Percentiles rank a stretch among this genome's conserved stretches.
Conservation (phyloP, 148 eudicot species). For the Simmondsia chinensis region DNA sequence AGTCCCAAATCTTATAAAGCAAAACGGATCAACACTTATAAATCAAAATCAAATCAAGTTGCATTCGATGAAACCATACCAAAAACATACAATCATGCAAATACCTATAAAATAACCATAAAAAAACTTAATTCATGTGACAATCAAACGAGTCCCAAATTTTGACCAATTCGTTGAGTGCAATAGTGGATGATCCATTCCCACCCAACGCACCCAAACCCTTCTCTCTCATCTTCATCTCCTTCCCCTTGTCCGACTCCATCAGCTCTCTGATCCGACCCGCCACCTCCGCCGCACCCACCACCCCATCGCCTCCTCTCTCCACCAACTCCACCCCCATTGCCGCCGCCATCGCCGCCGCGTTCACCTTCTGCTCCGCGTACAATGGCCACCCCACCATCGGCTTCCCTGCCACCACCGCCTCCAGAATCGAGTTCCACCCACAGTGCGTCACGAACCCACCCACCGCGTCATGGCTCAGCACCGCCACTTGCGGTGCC, state of each 20-base stretch:
- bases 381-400: constrained; percentile 45
- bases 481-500: constrained; percentile 44
- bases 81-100: no score
- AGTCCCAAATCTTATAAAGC: no score
- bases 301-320: constrained; percentile 27
- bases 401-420: constrained; percentile 23
- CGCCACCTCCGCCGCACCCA: constrained; percentile 22
- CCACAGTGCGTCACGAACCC: constrained; percentile 64
- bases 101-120: no score
- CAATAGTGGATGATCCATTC: constrained; percentile 14
- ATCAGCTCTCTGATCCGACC: constrained; percentile 29
- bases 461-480: constrained; percentile 43
- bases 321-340: constrained; percentile 25
- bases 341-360: constrained; percentile 28
- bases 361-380: constrained; percentile 37
- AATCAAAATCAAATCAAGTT: no score
- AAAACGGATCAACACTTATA: no score
- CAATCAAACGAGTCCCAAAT: no score
- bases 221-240: neutral
- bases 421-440: constrained; percentile 41
- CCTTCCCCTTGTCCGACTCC: constrained; percentile 6
- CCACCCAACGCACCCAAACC: constrained; percentile 9
- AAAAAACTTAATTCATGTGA: no score
- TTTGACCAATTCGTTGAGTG: constrained; percentile 20
- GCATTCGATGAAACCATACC: no score